Percentiles rank a stretch among this genome's conserved stretches.
phyloP scores from a whole-genome alignment of 768 basidiomycete genomes.

The Russula ochroleuca region DNA sequence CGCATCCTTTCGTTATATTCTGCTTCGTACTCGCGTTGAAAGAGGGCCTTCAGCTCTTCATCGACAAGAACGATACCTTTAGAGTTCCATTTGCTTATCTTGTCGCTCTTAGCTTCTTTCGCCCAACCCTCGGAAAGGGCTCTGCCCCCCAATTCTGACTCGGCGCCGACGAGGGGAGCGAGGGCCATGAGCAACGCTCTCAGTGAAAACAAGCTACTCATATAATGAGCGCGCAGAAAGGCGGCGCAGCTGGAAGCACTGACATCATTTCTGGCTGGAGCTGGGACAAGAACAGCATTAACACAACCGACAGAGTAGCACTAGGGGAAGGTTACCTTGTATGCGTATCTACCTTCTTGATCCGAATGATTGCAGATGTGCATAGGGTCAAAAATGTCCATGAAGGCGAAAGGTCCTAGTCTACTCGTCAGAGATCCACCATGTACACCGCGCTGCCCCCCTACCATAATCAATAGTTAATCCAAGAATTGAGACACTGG shows the following conservation, averaged over 20 bases:
- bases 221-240: conserved; percentile 14
- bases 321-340: conserved; percentile 40
- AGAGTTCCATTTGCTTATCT: conserved; percentile 57
- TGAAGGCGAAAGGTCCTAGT: conserved; percentile 85
- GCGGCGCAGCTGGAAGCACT: conserved; percentile 28
- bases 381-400: conserved; percentile 82
- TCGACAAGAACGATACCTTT: conserved; percentile 50
- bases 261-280: conserved; percentile 79
- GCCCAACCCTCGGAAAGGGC: conserved; percentile 64
- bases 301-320: conserved; percentile 13
- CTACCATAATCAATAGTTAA: conserved; percentile 73
- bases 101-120: conserved; percentile 45
- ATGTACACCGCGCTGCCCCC: conserved; percentile 15
- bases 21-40: conserved; percentile 52
- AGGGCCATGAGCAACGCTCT: conserved; percentile 73
- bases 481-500: conserved; percentile 67
- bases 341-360: conserved; percentile 70
- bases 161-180: conserved; percentile 82
- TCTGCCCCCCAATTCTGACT: conserved; percentile 49
- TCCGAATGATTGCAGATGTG: conserved; percentile 95
- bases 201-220: conserved; percentile 65
- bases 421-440: conserved; percentile 8
- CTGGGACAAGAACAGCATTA: conserved; percentile 34
- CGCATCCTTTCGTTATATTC: conserved; percentile 71
- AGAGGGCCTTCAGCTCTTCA: conserved; percentile 57